phyloP scores from a whole-genome alignment of 352 stramenopile species.

The Phytophthora lateralis region DNA sequence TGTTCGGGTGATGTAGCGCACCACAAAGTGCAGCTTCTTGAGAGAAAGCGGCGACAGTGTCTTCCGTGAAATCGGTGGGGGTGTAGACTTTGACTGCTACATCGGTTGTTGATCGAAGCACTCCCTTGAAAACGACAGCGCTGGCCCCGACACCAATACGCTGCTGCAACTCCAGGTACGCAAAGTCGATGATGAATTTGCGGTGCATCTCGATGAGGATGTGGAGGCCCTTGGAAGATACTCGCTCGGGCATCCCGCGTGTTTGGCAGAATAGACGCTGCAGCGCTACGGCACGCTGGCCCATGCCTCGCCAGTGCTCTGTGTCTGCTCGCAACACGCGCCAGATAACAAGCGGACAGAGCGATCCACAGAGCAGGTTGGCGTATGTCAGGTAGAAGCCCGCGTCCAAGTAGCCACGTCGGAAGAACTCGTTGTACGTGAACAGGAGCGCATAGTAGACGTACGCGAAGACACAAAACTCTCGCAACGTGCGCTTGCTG shows the following conservation, averaged over 20 bases:
- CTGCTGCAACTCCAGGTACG: slow-evolving; percentile 58
- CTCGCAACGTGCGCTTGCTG: slow-evolving; percentile 53
- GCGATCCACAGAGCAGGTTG: slow-evolving; percentile 55
- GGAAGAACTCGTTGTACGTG: slow-evolving; percentile 61
- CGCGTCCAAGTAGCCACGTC: slow-evolving; percentile 45
- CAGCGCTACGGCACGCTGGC: slow-evolving; percentile 44
- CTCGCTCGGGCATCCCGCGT: slow-evolving; percentile 47
- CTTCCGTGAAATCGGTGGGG: slow-evolving; percentile 61
- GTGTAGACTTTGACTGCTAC: slow-evolving; percentile 80
- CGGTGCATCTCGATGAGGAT: slow-evolving; percentile 76
- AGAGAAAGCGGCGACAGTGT: slow-evolving; percentile 58
- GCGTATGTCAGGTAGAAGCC: slow-evolving; percentile 71
- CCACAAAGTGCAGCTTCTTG: slow-evolving; percentile 66
- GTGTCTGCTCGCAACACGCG: slow-evolving; percentile 61
- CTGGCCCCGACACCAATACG: slow-evolving; percentile 58
- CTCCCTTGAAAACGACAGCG: slow-evolving; percentile 54
- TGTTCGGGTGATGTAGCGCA: slow-evolving; percentile 63
- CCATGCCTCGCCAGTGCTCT: slow-evolving; percentile 66
- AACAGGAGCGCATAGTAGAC: slow-evolving; percentile 59
- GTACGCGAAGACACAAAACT: slow-evolving; percentile 60
- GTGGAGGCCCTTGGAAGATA: slow-evolving; percentile 64
- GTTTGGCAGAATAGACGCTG: slow-evolving; percentile 56
- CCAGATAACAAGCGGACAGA: slow-evolving; percentile 69
- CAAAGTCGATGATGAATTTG: slow-evolving; percentile 79
- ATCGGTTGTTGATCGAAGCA: slow-evolving; percentile 48